Base-by-base conservation (phyloP, 1,284 basidiomycete species). In the Lentinula novae-zelandiae region DNA sequence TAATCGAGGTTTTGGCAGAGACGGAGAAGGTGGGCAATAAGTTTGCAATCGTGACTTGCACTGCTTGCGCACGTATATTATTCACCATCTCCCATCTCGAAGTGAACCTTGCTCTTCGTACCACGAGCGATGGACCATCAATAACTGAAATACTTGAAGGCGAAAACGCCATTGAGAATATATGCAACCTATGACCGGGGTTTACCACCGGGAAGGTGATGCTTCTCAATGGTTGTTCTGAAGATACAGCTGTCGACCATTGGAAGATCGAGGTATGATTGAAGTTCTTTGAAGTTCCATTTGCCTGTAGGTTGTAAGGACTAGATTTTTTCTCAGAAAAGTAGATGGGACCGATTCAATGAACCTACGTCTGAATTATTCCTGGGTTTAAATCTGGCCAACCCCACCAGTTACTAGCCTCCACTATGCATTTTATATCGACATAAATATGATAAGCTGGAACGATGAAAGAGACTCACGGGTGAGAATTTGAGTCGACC, bases 1-100 rank as follows among this genome's bases (percentile, higher is more conserved):
- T 73, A 38, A 78, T 60, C 8, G 74, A 75, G 0, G 70, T 69
- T 20, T 65, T 63, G 8, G 59, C 56, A 0, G 71, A 68, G 1
- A 67, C 53, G 0, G 65, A 66, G 38, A 69, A 67, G 9, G 63
- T 68, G 7, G 81, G 76, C 8, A 79, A 69, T 15, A 81, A 67
- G 64, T 84, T 83, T 15, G 76, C 77, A 15, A 83, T 62, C 0
- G 78, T 79, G 40, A 83, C 72, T 44, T 78, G 75, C 1, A 83
- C 77, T 0, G 72, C 73, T 61, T 82, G 81, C 7, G 72, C 73
- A n/a, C 70, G 73, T 31, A 60, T 64, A 3, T 67, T 68, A 20
- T 68, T 49, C 27, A 79, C 67, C 2, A 69, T 65, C 27, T 79
- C 76, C 79, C 79, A 82, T 12, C 77, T 71, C 1, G 73, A 75